Percentiles rank a stretch among this genome's conserved stretches.
Evolutionary conservation across 2,329 filamentous ascomycete species (phyloP).

Genomic region (Fusarium algeriense): DNA sequence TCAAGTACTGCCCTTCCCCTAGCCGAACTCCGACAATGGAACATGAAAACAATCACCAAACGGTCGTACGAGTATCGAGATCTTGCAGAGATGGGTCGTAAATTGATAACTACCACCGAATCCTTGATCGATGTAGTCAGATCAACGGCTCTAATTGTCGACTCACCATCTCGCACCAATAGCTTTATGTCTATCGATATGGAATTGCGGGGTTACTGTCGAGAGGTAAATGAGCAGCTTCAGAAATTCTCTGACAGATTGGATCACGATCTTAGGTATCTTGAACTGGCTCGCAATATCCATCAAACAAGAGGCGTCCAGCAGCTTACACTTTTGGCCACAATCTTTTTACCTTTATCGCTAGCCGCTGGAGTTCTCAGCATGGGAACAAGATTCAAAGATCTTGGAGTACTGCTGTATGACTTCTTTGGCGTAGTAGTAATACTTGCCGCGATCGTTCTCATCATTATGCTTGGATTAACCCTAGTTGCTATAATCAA

Average conservation of each 20-base stretch:
- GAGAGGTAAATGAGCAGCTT: accelerated
- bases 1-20: accelerated
- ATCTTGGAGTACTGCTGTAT: accelerated
- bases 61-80: not conserved
- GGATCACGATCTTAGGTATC: not conserved
- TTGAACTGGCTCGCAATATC: accelerated
- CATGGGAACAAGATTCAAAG: not conserved
- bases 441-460: not conserved
- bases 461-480: not conserved
- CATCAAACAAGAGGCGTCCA: accelerated
- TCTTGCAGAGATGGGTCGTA: not conserved
- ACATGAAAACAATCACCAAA: accelerated
- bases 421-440: not conserved
- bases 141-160: accelerated
- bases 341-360: accelerated
- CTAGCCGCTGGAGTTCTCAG: accelerated
- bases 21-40: not conserved
- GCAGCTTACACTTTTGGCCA: accelerated
- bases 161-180: accelerated
- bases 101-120: accelerated
- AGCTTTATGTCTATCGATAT: not conserved
- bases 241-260: not conserved
- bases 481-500: accelerated
- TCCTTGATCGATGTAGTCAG: not conserved
- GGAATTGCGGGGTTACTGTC: not conserved